phyloP scores from a whole-genome alignment of 441 rosid genomes.

The Jatropha multifida region DNA sequence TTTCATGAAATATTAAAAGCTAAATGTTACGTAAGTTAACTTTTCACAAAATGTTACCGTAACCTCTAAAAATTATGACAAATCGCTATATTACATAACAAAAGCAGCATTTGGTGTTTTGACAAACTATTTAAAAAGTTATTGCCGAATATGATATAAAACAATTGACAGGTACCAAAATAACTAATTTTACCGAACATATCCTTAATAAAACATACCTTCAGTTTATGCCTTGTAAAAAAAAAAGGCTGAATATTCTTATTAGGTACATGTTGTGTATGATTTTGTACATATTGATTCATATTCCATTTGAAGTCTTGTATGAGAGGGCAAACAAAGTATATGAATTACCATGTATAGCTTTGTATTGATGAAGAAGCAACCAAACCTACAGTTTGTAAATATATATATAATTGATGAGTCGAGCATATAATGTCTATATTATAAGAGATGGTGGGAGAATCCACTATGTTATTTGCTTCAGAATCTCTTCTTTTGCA shows the following conservation, averaged over 20 bases:
- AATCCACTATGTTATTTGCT: constrained; percentile 18
- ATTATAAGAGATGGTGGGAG: constrained; percentile 18
- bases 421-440: constrained; percentile 1
- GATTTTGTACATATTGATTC: not conserved
- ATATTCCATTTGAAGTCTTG: not conserved
- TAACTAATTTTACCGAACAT: no score
- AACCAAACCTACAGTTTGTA: not conserved
- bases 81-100: no score
- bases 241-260: not conserved
- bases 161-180: no score
- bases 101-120: no score
- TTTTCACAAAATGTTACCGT: no score
- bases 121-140: no score
- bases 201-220: no score
- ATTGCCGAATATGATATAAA: no score
- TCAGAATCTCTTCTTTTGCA: not conserved
- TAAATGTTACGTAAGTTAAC: no score
- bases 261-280: not conserved
- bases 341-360: not conserved
- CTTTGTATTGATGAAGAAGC: constrained; percentile 19
- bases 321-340: not conserved
- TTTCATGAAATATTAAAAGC: no score
- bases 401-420: not conserved
- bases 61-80: no score
- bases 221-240: no score